Evolutionary conservation across 805 yeast species (phyloP), one percentile per base, ranked within the genome.

Genomic region (Pichia phayaonensis): DNA sequence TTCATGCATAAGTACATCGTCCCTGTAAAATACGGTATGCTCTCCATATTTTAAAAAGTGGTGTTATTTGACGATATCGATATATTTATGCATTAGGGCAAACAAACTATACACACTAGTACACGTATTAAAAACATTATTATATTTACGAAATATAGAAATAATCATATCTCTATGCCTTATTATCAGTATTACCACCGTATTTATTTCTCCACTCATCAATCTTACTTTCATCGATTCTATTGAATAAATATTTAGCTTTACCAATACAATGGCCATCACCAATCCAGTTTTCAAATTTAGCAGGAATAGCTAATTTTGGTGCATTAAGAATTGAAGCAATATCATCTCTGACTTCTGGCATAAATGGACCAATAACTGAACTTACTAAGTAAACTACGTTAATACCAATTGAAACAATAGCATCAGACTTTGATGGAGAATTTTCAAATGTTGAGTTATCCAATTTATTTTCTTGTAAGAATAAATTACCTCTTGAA

Each of bases 381-480:
- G 97, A 81, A 42, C 92, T 80, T n/a, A 94, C 81, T 56, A 89
- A 71, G 70, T 90, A 90, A 46, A 92, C 81, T 64, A 92, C 74
- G 71, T 92, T 94, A 67, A 94, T 74, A 53, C 95, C 97, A 48
- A 88, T 85, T 56, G 87, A 96, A 50, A 94, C 86, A 47, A 92
- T 96, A 3, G 96, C 96, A 63, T 90, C 97, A 15, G 96, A 80
- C 61, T 80, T 81, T 34, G 77, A 87, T 42, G 97, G 95, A 45
- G 71, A 66, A 62, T 88, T 80, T 50, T 81, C 79, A 69, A 82
- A 88, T 57, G 90, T 74, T 11, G 86, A 74, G 76, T 94, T 94
- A 69, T 92, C 98, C 61, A 94, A 77, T 72, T 90, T 90, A 73
- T 90, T 90, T 47, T 92, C 99, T 72, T 94, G 99, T 67, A 94